Conservation (phyloP, 331 rosid genomes). For the Pyrus hybrid region DNA sequence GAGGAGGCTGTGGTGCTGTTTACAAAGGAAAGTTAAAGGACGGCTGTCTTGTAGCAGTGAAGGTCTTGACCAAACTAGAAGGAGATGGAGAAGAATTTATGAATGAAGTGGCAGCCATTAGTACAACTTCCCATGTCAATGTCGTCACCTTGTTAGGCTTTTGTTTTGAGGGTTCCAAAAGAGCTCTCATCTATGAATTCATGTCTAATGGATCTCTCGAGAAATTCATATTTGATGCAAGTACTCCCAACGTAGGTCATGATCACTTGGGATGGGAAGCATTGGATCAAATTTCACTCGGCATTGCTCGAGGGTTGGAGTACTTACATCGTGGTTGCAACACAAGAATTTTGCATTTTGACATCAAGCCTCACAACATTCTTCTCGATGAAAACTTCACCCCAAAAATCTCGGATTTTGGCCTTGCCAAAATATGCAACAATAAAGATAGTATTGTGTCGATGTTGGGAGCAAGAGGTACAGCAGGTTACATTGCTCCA, state of each 20-base stretch:
- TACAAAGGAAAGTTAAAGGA: constrained; percentile 17
- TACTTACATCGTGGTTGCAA: constrained; percentile 28
- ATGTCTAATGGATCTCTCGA: constrained; percentile 33
- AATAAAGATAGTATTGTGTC: constrained; percentile 32
- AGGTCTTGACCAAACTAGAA: constrained; percentile 11
- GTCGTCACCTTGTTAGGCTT: constrained; percentile 19
- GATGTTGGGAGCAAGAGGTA: constrained; percentile 29
- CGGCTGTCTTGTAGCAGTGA: constrained; percentile 11
- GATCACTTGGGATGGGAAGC: constrained; percentile 14
- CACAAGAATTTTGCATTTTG: constrained; percentile 43
- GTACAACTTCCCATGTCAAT: constrained; percentile 32
- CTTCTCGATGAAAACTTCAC: constrained; percentile 25
- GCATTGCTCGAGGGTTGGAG: constrained; percentile 41
- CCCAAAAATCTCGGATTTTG: constrained; percentile 43
- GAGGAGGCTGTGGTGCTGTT: constrained; percentile 26
- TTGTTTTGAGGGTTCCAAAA: constrained; percentile 22
- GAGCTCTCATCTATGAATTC: constrained; percentile 22
- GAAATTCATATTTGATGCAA: constrained; percentile 13
- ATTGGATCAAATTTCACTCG: constrained; percentile 19
- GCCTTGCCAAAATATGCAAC: constrained; percentile 40
- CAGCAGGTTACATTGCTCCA: constrained; percentile 47
- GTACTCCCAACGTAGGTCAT: not conserved
- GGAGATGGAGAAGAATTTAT: constrained; percentile 22
- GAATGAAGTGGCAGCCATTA: constrained; percentile 25
- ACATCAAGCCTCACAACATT: constrained; percentile 61